Evolutionary conservation across 179 eudicot genomes (phyloP), one percentile per base, ranked within the genome.

Genomic region (Silene vulgaris): DNA sequence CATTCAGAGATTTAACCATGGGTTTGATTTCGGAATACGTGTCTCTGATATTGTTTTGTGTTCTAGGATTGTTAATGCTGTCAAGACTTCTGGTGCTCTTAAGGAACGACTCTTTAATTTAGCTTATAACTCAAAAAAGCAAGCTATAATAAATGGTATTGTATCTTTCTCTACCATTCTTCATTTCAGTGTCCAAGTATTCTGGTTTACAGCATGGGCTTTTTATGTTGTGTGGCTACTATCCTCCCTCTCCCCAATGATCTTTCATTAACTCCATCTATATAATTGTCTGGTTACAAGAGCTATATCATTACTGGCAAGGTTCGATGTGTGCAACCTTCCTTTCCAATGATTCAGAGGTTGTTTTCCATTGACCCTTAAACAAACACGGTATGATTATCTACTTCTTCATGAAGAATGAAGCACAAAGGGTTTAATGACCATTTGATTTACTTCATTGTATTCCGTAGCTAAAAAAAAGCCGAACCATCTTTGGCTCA

Each of bases 71-170:
- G 73, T 60, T 54, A 90, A 87, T 84, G 97, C 97, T 67, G 97
- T 92, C 75, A 89, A 92, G 79, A 84, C 91, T 73, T 95, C 97
- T 72, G 97, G 99, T 70, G 83, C 17, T 78, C 80, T 95, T 52
- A 90, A 80, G 81, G 91, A 95, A 85, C 88, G 84, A 82, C 82
- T 95, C 56, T 95, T 95, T 78, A 90, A 88, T 85, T 87, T 80
- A 79, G 99, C 99, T 67, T 95, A 86, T 84, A 88, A 87, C 79
- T 89, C 99, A 76, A 95, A 95, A 89, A 95, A 87, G 84, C 99
- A 89, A 77, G 97, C 99, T 43, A 75, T 92, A 69, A 76, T 88
- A 86, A 88, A 78, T 69, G 97, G 99, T 95, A 87, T 63, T n/a
- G 77, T 62, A 71, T 71, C 14, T 57, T 75, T 29, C 21, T 48